Evolutionary conservation across 768 basidiomycete species (phyloP).

Genomic region (Psilocybe tampanensis): DNA sequence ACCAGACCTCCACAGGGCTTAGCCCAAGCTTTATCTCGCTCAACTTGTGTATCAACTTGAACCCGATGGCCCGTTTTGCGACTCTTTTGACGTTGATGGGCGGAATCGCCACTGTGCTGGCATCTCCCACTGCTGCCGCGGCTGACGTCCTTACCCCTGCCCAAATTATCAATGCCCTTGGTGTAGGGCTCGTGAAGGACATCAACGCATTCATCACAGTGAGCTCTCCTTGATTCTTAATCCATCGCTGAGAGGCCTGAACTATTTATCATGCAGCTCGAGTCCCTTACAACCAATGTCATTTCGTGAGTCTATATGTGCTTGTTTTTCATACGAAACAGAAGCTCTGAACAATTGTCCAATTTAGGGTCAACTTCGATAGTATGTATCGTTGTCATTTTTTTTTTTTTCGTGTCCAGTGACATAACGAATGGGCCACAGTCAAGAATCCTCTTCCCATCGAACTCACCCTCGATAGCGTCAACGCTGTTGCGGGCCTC

Average conservation of each 20-base stretch:
- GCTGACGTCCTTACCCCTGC: not conserved
- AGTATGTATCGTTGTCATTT: conserved; percentile 16
- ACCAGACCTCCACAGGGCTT: not conserved
- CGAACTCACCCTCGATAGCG: conserved; percentile 46
- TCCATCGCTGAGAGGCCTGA: not conserved
- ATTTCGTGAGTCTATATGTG: conserved; percentile 32
- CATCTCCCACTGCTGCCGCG: not conserved
- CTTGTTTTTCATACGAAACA: not conserved
- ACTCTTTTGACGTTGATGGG: not conserved
- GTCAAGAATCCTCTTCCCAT: conserved; percentile 46
- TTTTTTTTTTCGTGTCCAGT: not conserved
- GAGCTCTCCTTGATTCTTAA: not conserved
- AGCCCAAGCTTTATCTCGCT: not conserved
- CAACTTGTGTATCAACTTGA: not conserved
- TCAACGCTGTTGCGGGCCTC: conserved; percentile 46
- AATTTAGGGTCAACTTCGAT: conserved; percentile 36
- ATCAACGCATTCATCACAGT: conserved; percentile 43
- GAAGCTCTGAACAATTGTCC: not conserved
- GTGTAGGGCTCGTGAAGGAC: conserved; percentile 40
- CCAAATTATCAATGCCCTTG: conserved; percentile 39
- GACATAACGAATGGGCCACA: conserved; percentile 9
- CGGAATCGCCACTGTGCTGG: not conserved
- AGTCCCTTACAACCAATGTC: conserved; percentile 35
- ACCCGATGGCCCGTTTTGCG: not conserved
- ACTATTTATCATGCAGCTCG: conserved; percentile 27